Percentiles rank a stretch among this genome's conserved stretches.
Evolutionary conservation across 192 early-diverging fungal species (phyloP).

Genomic region (Rhizoclosmatium sp.): DNA sequence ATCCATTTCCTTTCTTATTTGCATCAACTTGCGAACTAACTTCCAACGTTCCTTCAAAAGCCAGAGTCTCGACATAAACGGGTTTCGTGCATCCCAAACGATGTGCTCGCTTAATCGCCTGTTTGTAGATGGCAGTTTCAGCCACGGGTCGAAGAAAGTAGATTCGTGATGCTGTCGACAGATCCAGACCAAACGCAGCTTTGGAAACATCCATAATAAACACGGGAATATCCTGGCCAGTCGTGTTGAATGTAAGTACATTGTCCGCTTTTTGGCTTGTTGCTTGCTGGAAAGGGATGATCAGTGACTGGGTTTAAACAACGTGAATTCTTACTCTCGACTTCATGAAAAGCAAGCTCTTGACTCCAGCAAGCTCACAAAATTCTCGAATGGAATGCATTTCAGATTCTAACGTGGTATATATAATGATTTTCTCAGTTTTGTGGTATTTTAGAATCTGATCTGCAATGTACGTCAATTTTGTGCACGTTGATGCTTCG

Average conservation of each 20-base stretch:
- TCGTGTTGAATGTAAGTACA: slow-evolving; percentile 72
- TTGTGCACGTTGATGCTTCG: slow-evolving; percentile 58
- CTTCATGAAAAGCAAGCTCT: slow-evolving; percentile 60
- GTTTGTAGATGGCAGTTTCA: slow-evolving; percentile 74
- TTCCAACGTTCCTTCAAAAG: slow-evolving; percentile 63
- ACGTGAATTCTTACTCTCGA: slow-evolving; percentile 38
- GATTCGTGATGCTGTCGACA: slow-evolving; percentile 72
- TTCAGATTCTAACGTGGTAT: slow-evolving; percentile 52
- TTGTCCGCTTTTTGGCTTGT: slow-evolving; percentile 52
- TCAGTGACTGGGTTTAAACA: not conserved
- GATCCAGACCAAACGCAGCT: slow-evolving; percentile 81
- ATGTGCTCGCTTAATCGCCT: slow-evolving; percentile 88
- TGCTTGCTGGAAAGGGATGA: slow-evolving; percentile 34
- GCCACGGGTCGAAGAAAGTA: slow-evolving; percentile 63
- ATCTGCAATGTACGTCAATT: slow-evolving; percentile 62
- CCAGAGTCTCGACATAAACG: slow-evolving; percentile 68
- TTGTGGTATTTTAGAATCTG: slow-evolving; percentile 41
- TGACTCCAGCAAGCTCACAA: slow-evolving; percentile 57
- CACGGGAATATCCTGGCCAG: slow-evolving; percentile 44
- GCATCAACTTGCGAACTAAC: slow-evolving; percentile 28
- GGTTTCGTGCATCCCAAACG: slow-evolving; percentile 74
- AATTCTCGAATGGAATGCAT: slow-evolving; percentile 62
- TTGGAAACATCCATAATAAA: slow-evolving; percentile 66
- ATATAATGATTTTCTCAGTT: slow-evolving; percentile 70
- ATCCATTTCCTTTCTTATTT: not conserved